These are phyloP conservation scores for Diddensiella caesifluorescens DNA, from an alignment of 805 yeast genomes.

Conservation along the genomic window DNA sequence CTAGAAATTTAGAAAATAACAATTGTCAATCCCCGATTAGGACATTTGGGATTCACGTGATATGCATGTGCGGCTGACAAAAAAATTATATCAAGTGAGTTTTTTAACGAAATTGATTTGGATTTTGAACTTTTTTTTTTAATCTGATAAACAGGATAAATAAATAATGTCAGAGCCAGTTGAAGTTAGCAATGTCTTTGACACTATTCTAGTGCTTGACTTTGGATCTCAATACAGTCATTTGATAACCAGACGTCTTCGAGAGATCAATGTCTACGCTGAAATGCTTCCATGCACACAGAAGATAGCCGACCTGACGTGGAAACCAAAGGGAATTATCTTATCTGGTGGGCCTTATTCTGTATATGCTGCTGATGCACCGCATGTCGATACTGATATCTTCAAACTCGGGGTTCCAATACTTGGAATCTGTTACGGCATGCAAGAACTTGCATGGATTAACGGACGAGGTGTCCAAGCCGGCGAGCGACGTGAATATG, in stretches of 20 bases:
- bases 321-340: constrained; percentile 96
- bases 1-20: too few relatives aligned
- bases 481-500: constrained; percentile 97
- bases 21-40: too few relatives aligned
- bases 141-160: too few relatives aligned
- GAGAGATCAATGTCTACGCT: constrained; percentile 97
- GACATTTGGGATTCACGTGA: too few relatives aligned
- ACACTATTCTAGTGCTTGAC: constrained; percentile 94
- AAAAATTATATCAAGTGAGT: too few relatives aligned
- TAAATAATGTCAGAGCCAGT: too few relatives aligned
- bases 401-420: constrained; percentile 90
- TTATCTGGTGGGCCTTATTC: constrained; percentile 98
- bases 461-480: constrained; percentile 90
- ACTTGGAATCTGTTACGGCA: constrained; percentile 96
- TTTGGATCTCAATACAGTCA: constrained; percentile 99
- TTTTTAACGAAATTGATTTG: too few relatives aligned
- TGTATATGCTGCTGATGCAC: constrained; percentile 91
- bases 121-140: too few relatives aligned
- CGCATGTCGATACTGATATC: constrained; percentile 93
- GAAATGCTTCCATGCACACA: constrained; percentile 99
- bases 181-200: constrained; percentile 82
- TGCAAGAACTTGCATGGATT: constrained; percentile 99
- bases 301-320: constrained; percentile 81
- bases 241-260: constrained; percentile 90
- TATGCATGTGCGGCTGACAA: too few relatives aligned